Conservation (phyloP, 306 rosid species). For the Rubus idaeus region DNA sequence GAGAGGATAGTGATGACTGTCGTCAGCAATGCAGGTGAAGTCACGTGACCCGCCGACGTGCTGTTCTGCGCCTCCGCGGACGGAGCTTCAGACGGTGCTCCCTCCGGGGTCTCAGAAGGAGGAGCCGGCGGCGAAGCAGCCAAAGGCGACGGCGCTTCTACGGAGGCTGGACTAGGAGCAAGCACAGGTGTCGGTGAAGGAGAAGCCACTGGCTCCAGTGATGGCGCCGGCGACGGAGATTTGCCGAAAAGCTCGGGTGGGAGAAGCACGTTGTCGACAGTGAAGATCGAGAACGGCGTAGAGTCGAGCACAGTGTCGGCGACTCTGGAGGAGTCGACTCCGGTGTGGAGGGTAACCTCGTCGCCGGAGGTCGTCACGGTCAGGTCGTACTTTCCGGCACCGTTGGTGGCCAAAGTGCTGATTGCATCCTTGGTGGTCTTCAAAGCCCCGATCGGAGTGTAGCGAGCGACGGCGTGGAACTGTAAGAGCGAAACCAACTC, state of each 20-base stretch:
- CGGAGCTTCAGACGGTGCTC: conserved; percentile 59
- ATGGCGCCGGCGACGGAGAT: conserved; percentile 83
- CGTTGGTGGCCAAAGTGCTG: conserved; percentile 64
- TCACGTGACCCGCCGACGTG: conserved; percentile 41
- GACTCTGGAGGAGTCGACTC: conserved; percentile 67
- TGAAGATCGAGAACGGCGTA: conserved; percentile 61
- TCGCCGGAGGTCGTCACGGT: conserved; percentile 60
- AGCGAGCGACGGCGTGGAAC: conserved; percentile 61
- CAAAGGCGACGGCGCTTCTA: conserved; percentile 59
- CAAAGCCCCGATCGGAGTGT: conserved; percentile 69
- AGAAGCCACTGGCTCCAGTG: conserved; percentile 41
- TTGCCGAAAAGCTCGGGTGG: conserved; percentile 63
- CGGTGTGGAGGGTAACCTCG: conserved; percentile 74
- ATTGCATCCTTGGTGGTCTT: conserved; percentile 60
- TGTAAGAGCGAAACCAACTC: conserved; percentile 67
- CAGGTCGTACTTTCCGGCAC: conserved; percentile 71
- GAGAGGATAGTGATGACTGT: conserved; percentile 34
- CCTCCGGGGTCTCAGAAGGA: conserved; percentile 39
- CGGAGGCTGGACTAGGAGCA: conserved; percentile 38
- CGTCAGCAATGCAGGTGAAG: conserved; percentile 34
- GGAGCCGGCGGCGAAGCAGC: conserved; percentile 82
- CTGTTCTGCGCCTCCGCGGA: conserved; percentile 46
- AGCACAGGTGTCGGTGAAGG: conserved; percentile 51
- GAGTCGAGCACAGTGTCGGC: conserved; percentile 75
- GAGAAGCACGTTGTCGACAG: conserved; percentile 71